These are phyloP conservation scores for Pythium apleroticum DNA, from an alignment of 352 stramenopile species.

Conservation along the genomic window DNA sequence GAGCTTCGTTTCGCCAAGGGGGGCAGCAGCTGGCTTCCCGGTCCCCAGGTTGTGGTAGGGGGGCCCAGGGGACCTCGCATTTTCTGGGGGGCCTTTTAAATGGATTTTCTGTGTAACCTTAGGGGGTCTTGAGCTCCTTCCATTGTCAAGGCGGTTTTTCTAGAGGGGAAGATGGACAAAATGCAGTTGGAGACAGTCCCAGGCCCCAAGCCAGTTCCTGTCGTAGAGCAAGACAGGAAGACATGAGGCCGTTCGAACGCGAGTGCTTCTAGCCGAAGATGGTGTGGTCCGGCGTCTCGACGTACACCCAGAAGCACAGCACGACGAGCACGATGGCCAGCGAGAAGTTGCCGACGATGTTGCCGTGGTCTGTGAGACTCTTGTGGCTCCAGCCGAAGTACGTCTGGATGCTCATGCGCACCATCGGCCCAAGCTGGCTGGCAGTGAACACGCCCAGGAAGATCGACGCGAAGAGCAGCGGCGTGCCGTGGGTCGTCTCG, in stretches of 20 bases:
- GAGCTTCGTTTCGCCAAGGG: too few species aligned
- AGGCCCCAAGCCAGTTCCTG: not conserved
- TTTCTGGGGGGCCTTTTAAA: too few species aligned
- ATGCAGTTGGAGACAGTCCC: not conserved
- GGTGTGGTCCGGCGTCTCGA: conserved; percentile 60
- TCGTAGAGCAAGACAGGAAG: too few species aligned
- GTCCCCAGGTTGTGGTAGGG: too few species aligned
- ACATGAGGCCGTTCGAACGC: not conserved
- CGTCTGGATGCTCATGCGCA: conserved; percentile 86
- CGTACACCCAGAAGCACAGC: conserved; percentile 78
- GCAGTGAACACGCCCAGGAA: conserved; percentile 78
- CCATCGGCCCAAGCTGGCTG: conserved; percentile 72
- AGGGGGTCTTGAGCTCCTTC: too few species aligned
- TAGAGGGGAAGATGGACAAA: not conserved
- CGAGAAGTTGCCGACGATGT: conserved; percentile 83
- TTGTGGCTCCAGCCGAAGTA: conserved; percentile 90
- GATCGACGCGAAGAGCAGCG: conserved; percentile 63
- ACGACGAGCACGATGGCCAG: conserved; percentile 73
- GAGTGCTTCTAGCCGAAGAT: conserved; percentile 33
- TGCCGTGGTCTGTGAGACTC: conserved; percentile 86
- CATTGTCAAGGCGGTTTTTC: not conserved
- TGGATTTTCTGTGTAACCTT: too few species aligned
- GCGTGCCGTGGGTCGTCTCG: conserved; percentile 73
- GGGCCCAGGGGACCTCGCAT: too few species aligned
- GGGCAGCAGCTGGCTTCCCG: too few species aligned